Conservation (phyloP, 129 eudicot genomes). For the Arctium minus region DNA sequence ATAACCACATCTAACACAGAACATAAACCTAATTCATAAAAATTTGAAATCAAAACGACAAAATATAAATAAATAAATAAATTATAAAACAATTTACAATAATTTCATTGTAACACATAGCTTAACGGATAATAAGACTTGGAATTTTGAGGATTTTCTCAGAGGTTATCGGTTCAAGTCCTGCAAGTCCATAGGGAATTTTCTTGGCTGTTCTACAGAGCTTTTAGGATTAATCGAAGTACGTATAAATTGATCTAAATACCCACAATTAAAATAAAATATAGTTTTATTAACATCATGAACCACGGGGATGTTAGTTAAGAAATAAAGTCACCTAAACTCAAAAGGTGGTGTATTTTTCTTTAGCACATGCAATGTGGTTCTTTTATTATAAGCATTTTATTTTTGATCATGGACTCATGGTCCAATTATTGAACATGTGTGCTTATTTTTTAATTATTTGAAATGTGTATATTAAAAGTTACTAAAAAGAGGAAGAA, state of each 20-base stretch:
- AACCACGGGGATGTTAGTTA: background rate
- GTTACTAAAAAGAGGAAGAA: background rate
- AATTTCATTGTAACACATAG: background rate
- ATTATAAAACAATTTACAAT: background rate
- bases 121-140: too few relatives aligned
- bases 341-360: constrained; percentile 1
- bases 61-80: background rate
- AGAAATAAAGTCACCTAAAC: background rate
- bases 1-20: too few relatives aligned
- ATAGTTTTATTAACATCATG: background rate
- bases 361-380: constrained; percentile 8
- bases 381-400: background rate
- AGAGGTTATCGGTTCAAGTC: too few relatives aligned
- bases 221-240: too few relatives aligned
- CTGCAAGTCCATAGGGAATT: too few relatives aligned
- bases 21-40: too few relatives aligned
- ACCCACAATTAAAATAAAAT: background rate
- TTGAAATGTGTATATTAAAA: background rate
- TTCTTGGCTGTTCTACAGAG: too few relatives aligned
- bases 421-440: constrained; percentile 1
- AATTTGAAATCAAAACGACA: background rate
- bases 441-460: background rate
- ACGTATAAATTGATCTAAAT: too few relatives aligned
- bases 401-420: background rate
- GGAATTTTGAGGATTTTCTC: too few relatives aligned